Percentiles rank a stretch among this genome's conserved stretches.
Conservation (phyloP, 352 stramenopile species). For the Pythium folliculosum region DNA sequence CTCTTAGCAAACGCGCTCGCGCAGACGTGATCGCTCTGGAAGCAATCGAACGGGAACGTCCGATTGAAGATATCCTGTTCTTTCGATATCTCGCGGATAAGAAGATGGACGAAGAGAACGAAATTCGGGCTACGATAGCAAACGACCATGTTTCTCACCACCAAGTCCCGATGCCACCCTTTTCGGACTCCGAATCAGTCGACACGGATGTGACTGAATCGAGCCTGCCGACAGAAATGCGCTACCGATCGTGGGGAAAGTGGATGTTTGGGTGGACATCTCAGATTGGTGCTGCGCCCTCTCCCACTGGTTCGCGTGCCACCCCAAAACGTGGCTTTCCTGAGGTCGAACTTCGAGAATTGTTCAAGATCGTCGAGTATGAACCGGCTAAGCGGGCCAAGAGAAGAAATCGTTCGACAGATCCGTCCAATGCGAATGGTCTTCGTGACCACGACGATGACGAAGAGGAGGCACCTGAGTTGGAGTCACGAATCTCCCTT, state of each 20-base stretch:
- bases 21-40: slow-evolving; percentile 41
- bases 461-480: slow-evolving; percentile 37
- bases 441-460: slow-evolving; percentile 29
- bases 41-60: slow-evolving; percentile 71
- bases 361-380: slow-evolving; percentile 89
- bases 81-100: slow-evolving; percentile 83
- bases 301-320: slow-evolving; percentile 32
- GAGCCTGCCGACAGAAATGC: slow-evolving; percentile 67
- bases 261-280: slow-evolving; percentile 90
- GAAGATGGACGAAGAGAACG: slow-evolving; percentile 33
- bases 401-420: slow-evolving; percentile 39
- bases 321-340: slow-evolving; percentile 54
- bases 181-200: slow-evolving; percentile 81
- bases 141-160: not conserved
- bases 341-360: slow-evolving; percentile 79
- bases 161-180: slow-evolving; percentile 48
- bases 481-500: slow-evolving; percentile 77
- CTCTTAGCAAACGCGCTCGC: not conserved
- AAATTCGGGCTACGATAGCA: not conserved
- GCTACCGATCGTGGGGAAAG: slow-evolving; percentile 77
- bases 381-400: slow-evolving; percentile 72
- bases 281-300: slow-evolving; percentile 46
- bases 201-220: slow-evolving; percentile 75
- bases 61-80: slow-evolving; percentile 82
- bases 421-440: slow-evolving; percentile 30